phyloP scores from a whole-genome alignment of 1,284 basidiomycete genomes.

The Ganoderma boninense region DNA sequence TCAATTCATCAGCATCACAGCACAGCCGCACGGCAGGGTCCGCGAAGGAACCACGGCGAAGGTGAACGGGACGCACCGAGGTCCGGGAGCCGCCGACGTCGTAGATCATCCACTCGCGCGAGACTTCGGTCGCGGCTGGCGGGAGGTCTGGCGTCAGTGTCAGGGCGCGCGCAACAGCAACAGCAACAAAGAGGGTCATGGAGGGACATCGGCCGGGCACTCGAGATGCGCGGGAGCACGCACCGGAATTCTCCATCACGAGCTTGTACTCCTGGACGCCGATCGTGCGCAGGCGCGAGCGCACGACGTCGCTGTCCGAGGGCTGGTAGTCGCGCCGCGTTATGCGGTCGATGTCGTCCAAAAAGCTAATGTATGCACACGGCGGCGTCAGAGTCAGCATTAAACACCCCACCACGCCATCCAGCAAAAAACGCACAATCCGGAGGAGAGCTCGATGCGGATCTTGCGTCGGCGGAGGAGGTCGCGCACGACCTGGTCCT shows the following conservation, averaged over 20 bases:
- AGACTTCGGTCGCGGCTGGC: constrained; percentile 24
- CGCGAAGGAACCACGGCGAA: not conserved
- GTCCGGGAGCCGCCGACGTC: constrained; percentile 50
- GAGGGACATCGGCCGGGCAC: not conserved
- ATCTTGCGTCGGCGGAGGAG: constrained; percentile 59
- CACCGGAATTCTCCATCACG: constrained; percentile 41
- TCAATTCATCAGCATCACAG: not conserved
- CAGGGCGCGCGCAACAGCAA: not conserved
- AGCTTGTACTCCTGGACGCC: constrained; percentile 50
- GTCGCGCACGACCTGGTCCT: constrained; percentile 63
- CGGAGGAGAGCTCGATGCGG: constrained; percentile 68
- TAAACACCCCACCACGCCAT: not conserved
- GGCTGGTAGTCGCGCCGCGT: constrained; percentile 66
- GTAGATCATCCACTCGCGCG: constrained; percentile 48
- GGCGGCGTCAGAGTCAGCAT: not conserved
- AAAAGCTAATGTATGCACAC: constrained; percentile 45
- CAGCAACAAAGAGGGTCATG: too few relatives aligned
- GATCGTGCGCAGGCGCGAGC: constrained; percentile 64
- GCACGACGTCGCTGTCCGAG: constrained; percentile 75
- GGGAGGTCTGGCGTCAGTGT: constrained; percentile 1
- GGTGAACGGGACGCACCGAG: constrained; percentile 32
- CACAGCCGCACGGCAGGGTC: not conserved
- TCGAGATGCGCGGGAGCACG: constrained; percentile 5
- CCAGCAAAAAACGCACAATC: constrained; percentile 61
- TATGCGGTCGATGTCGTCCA: constrained; percentile 72